Evolutionary conservation across 2,329 filamentous ascomycete species (phyloP).

Genomic region (Botrytis fragariae): DNA sequence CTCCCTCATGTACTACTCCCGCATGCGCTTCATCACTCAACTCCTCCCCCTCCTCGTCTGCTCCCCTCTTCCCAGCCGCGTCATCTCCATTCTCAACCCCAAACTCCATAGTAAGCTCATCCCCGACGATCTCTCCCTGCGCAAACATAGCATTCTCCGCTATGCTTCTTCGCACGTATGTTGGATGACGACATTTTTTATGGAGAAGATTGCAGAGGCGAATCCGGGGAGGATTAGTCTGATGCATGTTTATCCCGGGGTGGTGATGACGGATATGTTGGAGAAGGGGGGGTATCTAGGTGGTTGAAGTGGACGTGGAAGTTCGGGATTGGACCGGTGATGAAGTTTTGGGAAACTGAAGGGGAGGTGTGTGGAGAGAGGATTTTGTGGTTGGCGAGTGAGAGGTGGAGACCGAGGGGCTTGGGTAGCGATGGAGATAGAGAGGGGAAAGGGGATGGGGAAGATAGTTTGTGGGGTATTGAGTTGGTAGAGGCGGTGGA

Average conservation of each 20-base stretch:
- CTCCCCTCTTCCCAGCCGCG: neutral
- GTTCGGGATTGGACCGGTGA: neutral
- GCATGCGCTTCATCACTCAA: neutral
- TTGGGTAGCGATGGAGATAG: too few relatives aligned
- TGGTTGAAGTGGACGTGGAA: neutral
- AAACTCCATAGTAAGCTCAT: neutral
- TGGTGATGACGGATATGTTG: neutral
- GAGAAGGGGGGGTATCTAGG: neutral
- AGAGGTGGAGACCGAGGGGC: neutral
- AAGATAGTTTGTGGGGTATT: neutral
- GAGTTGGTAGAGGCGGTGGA: neutral
- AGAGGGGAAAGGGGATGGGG: too few relatives aligned
- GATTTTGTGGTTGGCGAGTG: neutral
- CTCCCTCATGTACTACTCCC: neutral
- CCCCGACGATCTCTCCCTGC: neutral
- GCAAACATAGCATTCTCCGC: neutral
- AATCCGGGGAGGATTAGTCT: neutral
- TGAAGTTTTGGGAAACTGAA: neutral
- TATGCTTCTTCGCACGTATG: neutral
- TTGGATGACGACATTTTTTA: neutral
- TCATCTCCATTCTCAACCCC: neutral
- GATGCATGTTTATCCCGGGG: neutral
- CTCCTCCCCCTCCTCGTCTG: neutral
- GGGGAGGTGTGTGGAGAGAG: neutral
- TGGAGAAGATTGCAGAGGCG: neutral